Percentiles rank a stretch among this genome's conserved stretches.
phyloP scores from a whole-genome alignment of 768 basidiomycete genomes.

The Trametes elegans region DNA sequence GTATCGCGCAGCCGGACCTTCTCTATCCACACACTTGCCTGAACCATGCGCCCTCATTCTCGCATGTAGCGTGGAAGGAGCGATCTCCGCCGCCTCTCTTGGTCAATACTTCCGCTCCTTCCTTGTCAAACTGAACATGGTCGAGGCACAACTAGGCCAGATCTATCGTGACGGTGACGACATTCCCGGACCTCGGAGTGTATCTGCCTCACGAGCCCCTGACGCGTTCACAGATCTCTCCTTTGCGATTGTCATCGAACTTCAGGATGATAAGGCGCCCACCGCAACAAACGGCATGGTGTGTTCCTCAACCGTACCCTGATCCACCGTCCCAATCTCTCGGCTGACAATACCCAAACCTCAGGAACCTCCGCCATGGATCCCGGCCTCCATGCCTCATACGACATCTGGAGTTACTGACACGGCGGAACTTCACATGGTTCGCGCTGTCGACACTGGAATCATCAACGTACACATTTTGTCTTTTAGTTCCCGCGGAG shows the following conservation, averaged over 20 bases:
- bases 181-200: neutral
- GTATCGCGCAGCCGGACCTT: slow-evolving; percentile 34
- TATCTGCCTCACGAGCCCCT: neutral
- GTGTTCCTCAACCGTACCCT: neutral
- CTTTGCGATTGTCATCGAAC: slow-evolving; percentile 81
- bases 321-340: neutral
- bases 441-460: slow-evolving; percentile 81
- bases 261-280: slow-evolving; percentile 64
- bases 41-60: neutral
- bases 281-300: slow-evolving; percentile 49
- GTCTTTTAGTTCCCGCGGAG: neutral
- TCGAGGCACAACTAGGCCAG: slow-evolving; percentile 68
- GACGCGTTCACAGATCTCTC: slow-evolving; percentile 59
- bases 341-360: neutral
- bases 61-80: slow-evolving; percentile 59
- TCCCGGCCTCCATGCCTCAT: slow-evolving; percentile 67
- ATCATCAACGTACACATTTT: slow-evolving; percentile 62
- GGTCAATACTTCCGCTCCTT: slow-evolving; percentile 81
- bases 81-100: slow-evolving; percentile 61
- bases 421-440: slow-evolving; percentile 66
- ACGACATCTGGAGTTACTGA: slow-evolving; percentile 68
- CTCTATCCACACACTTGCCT: neutral
- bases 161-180: slow-evolving; percentile 52
- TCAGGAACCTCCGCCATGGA: slow-evolving; percentile 75
- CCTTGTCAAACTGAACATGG: slow-evolving; percentile 74